phyloP scores from a whole-genome alignment of 306 rosid species.

The Rosa lucieae region DNA sequence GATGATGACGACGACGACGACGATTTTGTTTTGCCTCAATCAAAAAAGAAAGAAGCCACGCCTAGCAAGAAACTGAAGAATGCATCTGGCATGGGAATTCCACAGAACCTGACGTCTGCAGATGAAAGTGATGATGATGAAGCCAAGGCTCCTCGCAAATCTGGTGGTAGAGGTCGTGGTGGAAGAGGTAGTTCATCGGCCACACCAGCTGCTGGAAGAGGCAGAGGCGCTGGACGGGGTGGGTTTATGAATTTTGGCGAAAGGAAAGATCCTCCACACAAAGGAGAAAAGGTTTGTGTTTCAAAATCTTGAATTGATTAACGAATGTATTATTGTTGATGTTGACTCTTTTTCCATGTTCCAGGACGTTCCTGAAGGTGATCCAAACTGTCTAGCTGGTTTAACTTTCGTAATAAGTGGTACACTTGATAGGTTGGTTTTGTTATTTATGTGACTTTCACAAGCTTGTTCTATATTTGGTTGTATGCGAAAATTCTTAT shows the following conservation, averaged over 20 bases:
- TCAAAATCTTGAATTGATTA: constrained; percentile 16
- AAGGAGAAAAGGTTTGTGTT: constrained; percentile 84
- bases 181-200: constrained; percentile 71
- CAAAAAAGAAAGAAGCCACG: constrained; percentile 51
- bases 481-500: neutral
- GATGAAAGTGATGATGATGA: constrained; percentile 64
- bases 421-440: constrained; percentile 84
- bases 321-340: constrained; percentile 20
- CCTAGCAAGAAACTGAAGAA: constrained; percentile 74
- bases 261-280: constrained; percentile 95
- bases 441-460: neutral
- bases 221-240: constrained; percentile 90
- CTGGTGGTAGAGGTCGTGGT: constrained; percentile 81
- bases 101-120: constrained; percentile 40
- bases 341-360: constrained; percentile 34
- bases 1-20: constrained; percentile 43
- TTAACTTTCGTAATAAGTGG: constrained; percentile 95
- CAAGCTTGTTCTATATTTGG: constrained; percentile 7
- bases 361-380: constrained; percentile 96
- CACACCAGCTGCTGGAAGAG: constrained; percentile 70
- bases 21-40: constrained; percentile 39
- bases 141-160: constrained; percentile 41
- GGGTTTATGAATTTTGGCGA: constrained; percentile 97
- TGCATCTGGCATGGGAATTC: constrained; percentile 60
- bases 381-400: constrained; percentile 80